Evolutionary conservation across 768 basidiomycete genomes (phyloP).

Genomic region (Lactifluus hygrophoroides): DNA sequence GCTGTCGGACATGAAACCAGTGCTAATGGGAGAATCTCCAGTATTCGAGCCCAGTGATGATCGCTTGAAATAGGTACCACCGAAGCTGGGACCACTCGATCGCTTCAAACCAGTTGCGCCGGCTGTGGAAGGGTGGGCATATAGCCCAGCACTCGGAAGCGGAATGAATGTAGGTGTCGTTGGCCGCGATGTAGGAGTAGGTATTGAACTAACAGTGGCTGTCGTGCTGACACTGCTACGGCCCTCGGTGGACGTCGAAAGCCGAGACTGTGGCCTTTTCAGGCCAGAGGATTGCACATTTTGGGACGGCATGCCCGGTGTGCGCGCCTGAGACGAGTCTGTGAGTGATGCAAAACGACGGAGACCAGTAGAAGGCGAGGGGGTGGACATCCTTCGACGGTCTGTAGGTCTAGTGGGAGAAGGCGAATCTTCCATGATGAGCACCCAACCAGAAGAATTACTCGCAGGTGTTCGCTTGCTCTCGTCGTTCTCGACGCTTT

Average conservation of each 20-base stretch:
- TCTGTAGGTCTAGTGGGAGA: conserved; percentile 56
- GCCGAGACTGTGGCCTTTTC: conserved; percentile 63
- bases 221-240: conserved; percentile 39
- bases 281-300: conserved; percentile 39
- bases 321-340: conserved; percentile 34
- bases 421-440: conserved; percentile 84
- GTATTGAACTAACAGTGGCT: conserved; percentile 51
- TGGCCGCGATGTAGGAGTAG: conserved; percentile 62
- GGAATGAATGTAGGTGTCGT: conserved; percentile 72
- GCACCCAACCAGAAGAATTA: conserved; percentile 76
- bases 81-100: conserved; percentile 42
- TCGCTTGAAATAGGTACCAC: conserved; percentile 38
- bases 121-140: conserved; percentile 28
- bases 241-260: conserved; percentile 49
- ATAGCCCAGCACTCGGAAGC: conserved; percentile 47
- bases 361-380: conserved; percentile 46
- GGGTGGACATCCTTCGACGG: conserved; percentile 36
- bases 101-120: conserved; percentile 47
- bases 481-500: conserved; percentile 27
- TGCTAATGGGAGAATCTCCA: conserved; percentile 24
- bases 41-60: conserved; percentile 52
- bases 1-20: conserved; percentile 9
- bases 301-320: conserved; percentile 34
- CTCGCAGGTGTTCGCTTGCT: conserved; percentile 40
- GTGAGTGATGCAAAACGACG: conserved; percentile 41